Base-by-base conservation (phyloP, 108 stramenopile genomes). In the Skeletonema menzelii region DNA sequence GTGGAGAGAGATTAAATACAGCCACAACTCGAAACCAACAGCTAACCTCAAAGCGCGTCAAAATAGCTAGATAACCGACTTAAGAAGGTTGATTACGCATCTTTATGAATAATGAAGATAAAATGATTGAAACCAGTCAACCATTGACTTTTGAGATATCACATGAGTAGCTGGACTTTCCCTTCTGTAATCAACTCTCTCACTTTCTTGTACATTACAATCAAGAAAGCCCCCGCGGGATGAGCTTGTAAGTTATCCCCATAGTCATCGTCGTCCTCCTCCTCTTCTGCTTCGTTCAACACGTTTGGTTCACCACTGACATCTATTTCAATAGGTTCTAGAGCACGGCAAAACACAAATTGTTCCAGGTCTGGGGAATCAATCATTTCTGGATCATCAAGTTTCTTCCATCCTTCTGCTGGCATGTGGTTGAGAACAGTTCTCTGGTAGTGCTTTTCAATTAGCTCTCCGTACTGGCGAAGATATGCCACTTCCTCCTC, bases 381-480 rank as follows among this genome's bases (percentile, higher is more conserved):
- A 65, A 82, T 88, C 91, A 92, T 92, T 68, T 90, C 75, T 8
- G 85, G 80, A 62, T 88, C 87, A 61, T 92, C 88, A 10, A 92
- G 71, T 63, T 75, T 79, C 64, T 85, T 82, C 87, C 87, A 92
- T 31, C 85, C 87, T 49, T 85, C 82, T 60, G 80, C 80, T 32
- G 85, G 87, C 28, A 92, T 72, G 56, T 87, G 79, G 44, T 90
- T 67, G 26, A 89, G 80, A 7, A 92, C 91, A 17, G 91, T 88
- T 19, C 80, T 59, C 3, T 72, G 60, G 56, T 84, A 82, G 64
- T 90, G 87, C 32, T 79, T 73, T 79, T 88, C 84, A 58, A 89
- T 55, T n/a, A 90, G 73, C 53, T 75, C 72, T 19, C 87, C 87
- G 66, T 89, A 92, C 46, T 77, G 67, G 4, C 63, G 44, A 27